Evolutionary conservation across 345 rosid species (phyloP).

Genomic region (thale cress (Arabidopsis thaliana)): TAIR10.1 NC_003075.7:7113501-7114000

Average conservation of each 20-base stretch:
- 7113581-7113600: conserved; percentile 2
- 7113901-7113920: conserved; percentile 30
- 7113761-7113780: too few relatives aligned
- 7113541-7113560: background rate
- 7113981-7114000: conserved; percentile 20
- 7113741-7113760: too few relatives aligned
- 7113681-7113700: too few relatives aligned
- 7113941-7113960: conserved; percentile 11
- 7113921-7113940: conserved; percentile 49
- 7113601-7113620: conserved; percentile 13
- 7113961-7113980: conserved; percentile 31
- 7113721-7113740: too few relatives aligned
- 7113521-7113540: background rate
- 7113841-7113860: background rate
- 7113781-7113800: background rate
- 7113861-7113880: conserved; percentile 28
- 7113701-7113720: too few relatives aligned
- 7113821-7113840: conserved; percentile 39
- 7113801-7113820: conserved; percentile 1
- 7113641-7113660: background rate
- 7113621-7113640: background rate
- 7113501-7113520: conserved; percentile 4
- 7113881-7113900: conserved; percentile 30
- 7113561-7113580: too few relatives aligned
- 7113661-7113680: too few relatives aligned